phyloP scores from a whole-genome alignment of 371 early-diverging fungal genomes.

The Mortierella sp. region DNA sequence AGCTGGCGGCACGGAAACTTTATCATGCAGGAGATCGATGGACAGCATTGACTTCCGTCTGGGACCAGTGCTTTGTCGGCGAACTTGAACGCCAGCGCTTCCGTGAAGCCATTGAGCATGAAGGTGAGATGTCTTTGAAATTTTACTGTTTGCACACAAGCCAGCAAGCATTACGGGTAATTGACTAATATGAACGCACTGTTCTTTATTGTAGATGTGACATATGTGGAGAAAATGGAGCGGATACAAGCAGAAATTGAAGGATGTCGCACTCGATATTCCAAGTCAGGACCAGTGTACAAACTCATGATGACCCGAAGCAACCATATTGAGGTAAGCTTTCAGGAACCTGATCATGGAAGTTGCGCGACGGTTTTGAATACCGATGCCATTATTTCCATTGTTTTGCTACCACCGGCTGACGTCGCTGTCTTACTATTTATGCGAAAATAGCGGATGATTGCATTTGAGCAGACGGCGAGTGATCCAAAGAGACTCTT shows the following conservation, averaged over 20 bases:
- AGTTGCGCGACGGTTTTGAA: background rate
- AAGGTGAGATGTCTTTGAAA: conserved; percentile 30
- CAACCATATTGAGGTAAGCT: conserved; percentile 68
- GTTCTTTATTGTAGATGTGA: conserved; percentile 37
- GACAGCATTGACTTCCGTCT: conserved; percentile 60
- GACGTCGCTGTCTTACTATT: background rate
- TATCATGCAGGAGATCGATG: conserved; percentile 59
- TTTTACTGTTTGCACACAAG: background rate
- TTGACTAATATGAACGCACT: background rate
- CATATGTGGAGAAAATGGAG: conserved; percentile 62
- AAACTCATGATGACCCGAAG: conserved; percentile 70
- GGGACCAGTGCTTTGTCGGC: conserved; percentile 30
- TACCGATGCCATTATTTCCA: too few relatives aligned
- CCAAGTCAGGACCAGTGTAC: conserved; percentile 59
- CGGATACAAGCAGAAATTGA: conserved; percentile 61
- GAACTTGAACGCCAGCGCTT: conserved; percentile 26
- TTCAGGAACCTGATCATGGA: background rate
- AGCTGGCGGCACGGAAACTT: conserved; percentile 62
- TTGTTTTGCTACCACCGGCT: background rate
- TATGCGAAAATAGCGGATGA: conserved; percentile 71
- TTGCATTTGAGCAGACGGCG: conserved; percentile 90
- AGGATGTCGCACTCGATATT: conserved; percentile 31
- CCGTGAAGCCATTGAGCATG: conserved; percentile 50
- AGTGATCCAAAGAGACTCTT: conserved; percentile 90
- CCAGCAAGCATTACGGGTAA: too few relatives aligned